phyloP scores from a whole-genome alignment of 2,329 filamentous ascomycete species.

The Cladophialophora bantiana region DNA sequence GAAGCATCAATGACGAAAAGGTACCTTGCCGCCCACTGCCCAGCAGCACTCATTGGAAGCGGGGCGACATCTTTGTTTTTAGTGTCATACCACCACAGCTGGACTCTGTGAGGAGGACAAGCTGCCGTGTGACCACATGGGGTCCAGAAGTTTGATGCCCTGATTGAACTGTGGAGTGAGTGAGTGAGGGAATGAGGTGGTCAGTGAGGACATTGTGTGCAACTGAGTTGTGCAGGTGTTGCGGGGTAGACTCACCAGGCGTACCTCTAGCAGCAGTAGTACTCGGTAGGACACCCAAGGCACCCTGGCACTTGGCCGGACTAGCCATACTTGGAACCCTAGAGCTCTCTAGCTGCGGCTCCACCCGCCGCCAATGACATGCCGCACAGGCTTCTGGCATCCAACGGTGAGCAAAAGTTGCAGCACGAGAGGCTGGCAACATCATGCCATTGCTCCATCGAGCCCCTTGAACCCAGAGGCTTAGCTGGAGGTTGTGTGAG shows the following conservation, averaged over 20 bases:
- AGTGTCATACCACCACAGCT: constrained; percentile 5
- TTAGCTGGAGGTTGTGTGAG: background rate
- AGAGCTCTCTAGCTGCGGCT: constrained; percentile 16
- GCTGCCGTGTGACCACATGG: constrained; percentile 18
- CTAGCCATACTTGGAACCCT: background rate
- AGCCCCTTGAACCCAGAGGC: background rate
- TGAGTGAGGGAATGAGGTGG: background rate
- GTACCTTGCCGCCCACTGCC: background rate
- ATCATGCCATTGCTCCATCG: background rate
- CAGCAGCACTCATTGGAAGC: constrained; percentile 11
- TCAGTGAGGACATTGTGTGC: constrained; percentile 1
- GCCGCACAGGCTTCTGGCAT: constrained; percentile 6
- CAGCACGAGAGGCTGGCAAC: constrained; percentile 14
- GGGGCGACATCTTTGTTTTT: background rate
- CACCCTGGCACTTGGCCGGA: background rate
- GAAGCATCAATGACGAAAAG: constrained; percentile 28
- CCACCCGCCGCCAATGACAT: constrained; percentile 13
- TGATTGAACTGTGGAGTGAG: constrained; percentile 9
- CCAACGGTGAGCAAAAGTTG: constrained; percentile 22
- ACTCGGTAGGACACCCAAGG: background rate
- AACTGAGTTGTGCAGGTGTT: background rate
- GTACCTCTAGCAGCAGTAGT: too few species aligned
- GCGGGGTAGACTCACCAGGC: constrained; percentile 8
- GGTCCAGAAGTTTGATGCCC: background rate
- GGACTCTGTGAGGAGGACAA: background rate